Evolutionary conservation across 306 rosid genomes (phyloP).

Genomic region (Hippophae gyantsensis): DNA sequence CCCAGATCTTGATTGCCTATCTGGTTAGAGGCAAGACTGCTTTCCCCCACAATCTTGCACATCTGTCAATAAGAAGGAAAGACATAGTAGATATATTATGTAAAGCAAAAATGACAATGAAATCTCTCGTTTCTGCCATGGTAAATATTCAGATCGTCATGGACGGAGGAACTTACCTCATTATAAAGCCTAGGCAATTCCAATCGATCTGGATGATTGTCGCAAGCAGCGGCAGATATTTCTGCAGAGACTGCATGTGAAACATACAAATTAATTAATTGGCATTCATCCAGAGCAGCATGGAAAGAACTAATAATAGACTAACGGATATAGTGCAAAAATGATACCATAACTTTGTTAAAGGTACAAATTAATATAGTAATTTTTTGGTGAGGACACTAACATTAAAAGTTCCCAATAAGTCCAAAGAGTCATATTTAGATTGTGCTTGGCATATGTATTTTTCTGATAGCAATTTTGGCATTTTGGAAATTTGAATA

Average conservation of each 20-base stretch:
- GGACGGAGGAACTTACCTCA: conserved; percentile 35
- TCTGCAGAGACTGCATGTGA: conserved; percentile 58
- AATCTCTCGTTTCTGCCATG: neutral
- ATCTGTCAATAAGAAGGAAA: conserved; percentile 38
- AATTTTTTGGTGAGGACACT: no score
- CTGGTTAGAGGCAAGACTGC: conserved; percentile 29
- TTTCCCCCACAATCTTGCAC: conserved; percentile 61
- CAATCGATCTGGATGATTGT: conserved; percentile 47
- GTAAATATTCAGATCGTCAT: neutral
- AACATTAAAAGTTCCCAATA: no score
- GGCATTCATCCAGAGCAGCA: neutral
- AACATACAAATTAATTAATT: conserved; percentile 6
- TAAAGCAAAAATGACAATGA: neutral
- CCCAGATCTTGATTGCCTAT: conserved; percentile 15
- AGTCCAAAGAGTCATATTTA: no score
- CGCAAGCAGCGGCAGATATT: conserved; percentile 46
- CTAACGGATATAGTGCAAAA: no score
- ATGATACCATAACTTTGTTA: no score
- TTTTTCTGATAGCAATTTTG: no score
- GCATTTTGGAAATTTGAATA: no score
- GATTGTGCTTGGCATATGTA: no score
- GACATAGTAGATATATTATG: neutral
- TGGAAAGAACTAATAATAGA: neutral
- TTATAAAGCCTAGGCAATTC: conserved; percentile 71
- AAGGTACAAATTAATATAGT: no score